Evolutionary conservation across 2,329 filamentous ascomycete species (phyloP).

Genomic region (Daldinia sp.): DNA sequence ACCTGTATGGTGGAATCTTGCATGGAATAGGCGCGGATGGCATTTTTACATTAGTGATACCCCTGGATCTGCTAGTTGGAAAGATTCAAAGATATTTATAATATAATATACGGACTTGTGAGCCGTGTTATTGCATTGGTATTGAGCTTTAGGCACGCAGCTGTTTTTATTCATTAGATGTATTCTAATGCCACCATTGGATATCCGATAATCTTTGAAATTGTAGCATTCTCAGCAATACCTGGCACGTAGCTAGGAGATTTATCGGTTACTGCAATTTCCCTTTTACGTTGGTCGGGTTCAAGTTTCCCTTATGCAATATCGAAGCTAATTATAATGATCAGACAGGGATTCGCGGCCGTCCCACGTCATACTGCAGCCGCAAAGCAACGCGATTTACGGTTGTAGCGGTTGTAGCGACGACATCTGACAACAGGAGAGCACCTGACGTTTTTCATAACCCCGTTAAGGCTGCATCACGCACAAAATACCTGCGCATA

Average conservation of each 20-base stretch:
- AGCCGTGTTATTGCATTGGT: conserved; percentile 4
- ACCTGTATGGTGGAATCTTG: conserved; percentile 20
- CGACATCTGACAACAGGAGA: conserved; percentile 34
- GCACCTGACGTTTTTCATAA: conserved; percentile 26
- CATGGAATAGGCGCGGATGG: conserved; percentile 31
- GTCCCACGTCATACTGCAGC: conserved; percentile 49
- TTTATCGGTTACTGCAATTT: neutral
- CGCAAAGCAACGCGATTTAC: conserved; percentile 37
- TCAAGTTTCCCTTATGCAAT: neutral
- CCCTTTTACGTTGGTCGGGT: neutral
- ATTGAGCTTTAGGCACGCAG: neutral
- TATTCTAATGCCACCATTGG: neutral
- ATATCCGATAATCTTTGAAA: neutral
- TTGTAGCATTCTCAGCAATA: too few relatives aligned
- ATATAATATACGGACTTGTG: conserved; percentile 23
- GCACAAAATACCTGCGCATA: neutral
- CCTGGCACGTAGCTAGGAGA: neutral
- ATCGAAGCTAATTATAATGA: neutral
- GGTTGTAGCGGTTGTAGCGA: conserved; percentile 26
- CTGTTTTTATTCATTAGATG: neutral
- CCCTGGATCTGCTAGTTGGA: conserved; percentile 21
- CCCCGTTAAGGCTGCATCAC: conserved; percentile 18
- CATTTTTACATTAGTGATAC: conserved; percentile 34
- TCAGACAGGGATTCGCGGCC: conserved; percentile 36
- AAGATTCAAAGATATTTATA: conserved; percentile 28